phyloP scores from a whole-genome alignment of 768 basidiomycete genomes.

The Infundibulicybe gibba region DNA sequence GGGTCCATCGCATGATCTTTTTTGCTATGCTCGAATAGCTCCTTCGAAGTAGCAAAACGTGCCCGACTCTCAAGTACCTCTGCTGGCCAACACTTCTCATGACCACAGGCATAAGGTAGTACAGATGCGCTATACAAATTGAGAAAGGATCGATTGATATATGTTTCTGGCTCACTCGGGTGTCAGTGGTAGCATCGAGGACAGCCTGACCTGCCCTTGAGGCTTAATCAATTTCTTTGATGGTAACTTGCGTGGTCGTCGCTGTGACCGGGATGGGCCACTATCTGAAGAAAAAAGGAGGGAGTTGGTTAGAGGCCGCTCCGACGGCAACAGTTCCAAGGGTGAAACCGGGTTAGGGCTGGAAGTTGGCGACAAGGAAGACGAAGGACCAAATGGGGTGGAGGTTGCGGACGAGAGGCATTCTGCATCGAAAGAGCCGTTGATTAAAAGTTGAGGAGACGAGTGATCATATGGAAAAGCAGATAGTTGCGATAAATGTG shows the following conservation, averaged over 20 bases:
- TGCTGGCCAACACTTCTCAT: conserved; percentile 62
- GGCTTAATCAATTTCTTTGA: neutral
- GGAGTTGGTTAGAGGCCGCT: conserved; percentile 23
- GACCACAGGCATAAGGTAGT: conserved; percentile 73
- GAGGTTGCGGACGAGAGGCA: conserved; percentile 35
- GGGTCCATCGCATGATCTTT: conserved; percentile 33
- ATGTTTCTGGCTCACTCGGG: conserved; percentile 31
- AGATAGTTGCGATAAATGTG: no score
- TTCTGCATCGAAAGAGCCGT: conserved; percentile 12
- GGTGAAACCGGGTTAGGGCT: conserved; percentile 33
- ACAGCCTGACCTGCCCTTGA: conserved; percentile 28
- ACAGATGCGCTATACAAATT: conserved; percentile 34
- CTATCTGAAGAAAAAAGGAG: conserved; percentile 27
- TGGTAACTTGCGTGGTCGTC: conserved; percentile 3
- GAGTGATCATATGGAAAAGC: neutral
- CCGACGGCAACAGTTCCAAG: conserved; percentile 30
- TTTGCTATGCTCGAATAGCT: conserved; percentile 70
- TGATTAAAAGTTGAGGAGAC: conserved; percentile 8
- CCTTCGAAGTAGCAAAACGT: conserved; percentile 69
- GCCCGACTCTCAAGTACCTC: conserved; percentile 33
- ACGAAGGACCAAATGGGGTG: conserved; percentile 31
- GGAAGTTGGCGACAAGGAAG: conserved; percentile 36
- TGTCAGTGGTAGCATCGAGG: conserved; percentile 35
- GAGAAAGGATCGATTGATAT: neutral
- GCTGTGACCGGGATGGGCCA: conserved; percentile 12